Percentiles rank a stretch among this genome's conserved stretches.
phyloP scores from a whole-genome alignment of 2,329 filamentous ascomycete species.

The Exophiala phaeomuriformis region DNA sequence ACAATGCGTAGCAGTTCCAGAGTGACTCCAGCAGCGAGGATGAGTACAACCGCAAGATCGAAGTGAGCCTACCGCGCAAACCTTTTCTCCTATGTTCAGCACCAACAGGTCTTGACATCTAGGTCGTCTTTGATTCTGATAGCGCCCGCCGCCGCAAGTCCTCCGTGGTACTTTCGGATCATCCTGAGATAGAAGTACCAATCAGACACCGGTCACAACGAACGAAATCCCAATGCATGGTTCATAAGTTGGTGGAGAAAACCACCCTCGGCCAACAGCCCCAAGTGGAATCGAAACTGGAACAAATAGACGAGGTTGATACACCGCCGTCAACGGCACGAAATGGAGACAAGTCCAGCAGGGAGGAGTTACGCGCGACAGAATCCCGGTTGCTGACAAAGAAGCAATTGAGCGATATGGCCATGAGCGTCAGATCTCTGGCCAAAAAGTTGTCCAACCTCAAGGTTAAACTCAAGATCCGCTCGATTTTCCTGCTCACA shows the following conservation, averaged over 20 bases:
- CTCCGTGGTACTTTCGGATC: slow-evolving; percentile 43
- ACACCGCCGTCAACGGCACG: slow-evolving; percentile 21
- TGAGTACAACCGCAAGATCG: slow-evolving; percentile 33
- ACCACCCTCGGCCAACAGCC: slow-evolving; percentile 24
- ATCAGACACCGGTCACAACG: slow-evolving; percentile 34
- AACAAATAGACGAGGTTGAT: slow-evolving; percentile 24
- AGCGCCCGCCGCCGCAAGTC: slow-evolving; percentile 52
- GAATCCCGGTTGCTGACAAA: slow-evolving; percentile 80
- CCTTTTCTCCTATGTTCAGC: not conserved
- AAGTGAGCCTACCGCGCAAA: slow-evolving; percentile 1
- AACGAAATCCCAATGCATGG: slow-evolving; percentile 51
- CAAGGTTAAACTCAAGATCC: slow-evolving; percentile 71
- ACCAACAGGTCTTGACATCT: not conserved
- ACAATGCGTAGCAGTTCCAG: slow-evolving; percentile 23
- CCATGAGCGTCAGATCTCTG: slow-evolving; percentile 85
- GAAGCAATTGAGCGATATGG: slow-evolving; percentile 93
- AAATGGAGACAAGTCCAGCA: slow-evolving; percentile 16
- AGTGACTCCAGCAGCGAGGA: slow-evolving; percentile 33
- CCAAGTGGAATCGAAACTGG: slow-evolving; percentile 21
- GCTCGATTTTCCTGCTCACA: slow-evolving; percentile 77
- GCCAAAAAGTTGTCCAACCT: slow-evolving; percentile 79
- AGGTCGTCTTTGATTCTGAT: slow-evolving; percentile 53
- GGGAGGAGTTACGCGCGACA: slow-evolving; percentile 37
- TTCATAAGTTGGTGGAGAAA: slow-evolving; percentile 51
- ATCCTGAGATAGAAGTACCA: slow-evolving; percentile 26